Conservation (phyloP, 495 filamentous ascomycete genomes). For the Parathielavia hyrcaniae region DNA sequence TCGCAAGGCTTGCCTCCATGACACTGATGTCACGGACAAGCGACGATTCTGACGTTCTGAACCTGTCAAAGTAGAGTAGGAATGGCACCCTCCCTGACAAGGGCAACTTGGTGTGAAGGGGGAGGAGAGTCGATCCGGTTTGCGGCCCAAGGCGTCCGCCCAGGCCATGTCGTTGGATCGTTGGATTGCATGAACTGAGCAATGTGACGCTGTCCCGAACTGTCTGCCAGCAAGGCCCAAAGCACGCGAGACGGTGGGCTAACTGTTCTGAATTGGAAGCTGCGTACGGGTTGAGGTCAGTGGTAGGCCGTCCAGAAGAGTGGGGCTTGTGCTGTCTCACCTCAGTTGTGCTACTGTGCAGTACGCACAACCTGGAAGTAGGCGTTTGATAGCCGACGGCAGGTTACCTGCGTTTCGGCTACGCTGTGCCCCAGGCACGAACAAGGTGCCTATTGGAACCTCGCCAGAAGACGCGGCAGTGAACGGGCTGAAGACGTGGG, state of each 20-base stretch:
- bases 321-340: not conserved
- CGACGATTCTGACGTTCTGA: not conserved
- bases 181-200: not conserved
- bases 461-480: not conserved
- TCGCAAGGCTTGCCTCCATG: not conserved
- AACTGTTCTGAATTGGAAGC: not conserved
- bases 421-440: not conserved
- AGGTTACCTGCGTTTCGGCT: not conserved
- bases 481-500: not conserved
- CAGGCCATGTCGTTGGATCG: not conserved
- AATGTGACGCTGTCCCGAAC: not conserved
- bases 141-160: not conserved
- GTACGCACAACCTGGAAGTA: not conserved
- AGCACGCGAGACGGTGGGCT: not conserved
- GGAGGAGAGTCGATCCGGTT: not conserved
- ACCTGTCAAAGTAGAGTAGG: not conserved
- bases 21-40: not conserved
- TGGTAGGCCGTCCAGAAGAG: not conserved
- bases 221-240: not conserved
- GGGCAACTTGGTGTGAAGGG: not conserved
- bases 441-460: not conserved
- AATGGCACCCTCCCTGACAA: too few species aligned
- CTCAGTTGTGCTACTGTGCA: too few species aligned
- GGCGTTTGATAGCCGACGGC: not conserved
- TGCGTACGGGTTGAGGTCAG: not conserved